A percentile compares a stretch with the other conserved stretches of the same genome.
These are phyloP conservation scores for Nakazawaea holstii DNA, from an alignment of 805 yeast genomes.

Conservation along the genomic window DNA sequence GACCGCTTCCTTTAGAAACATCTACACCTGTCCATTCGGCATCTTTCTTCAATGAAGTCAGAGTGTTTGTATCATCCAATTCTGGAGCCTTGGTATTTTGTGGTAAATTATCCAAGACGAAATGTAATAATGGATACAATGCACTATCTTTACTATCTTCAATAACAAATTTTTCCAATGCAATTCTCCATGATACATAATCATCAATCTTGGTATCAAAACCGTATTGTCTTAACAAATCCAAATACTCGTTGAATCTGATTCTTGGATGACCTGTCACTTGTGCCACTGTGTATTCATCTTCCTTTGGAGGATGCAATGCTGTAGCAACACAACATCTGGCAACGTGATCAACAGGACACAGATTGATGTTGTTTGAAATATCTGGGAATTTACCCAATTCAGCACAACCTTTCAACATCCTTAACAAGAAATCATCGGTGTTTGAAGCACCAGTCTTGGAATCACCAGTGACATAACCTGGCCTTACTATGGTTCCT, in stretches of 20 bases:
- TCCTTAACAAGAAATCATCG: slow-evolving; percentile 91
- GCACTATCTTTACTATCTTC: slow-evolving; percentile 77
- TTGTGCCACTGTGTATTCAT: slow-evolving; percentile 70
- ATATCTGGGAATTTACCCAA: slow-evolving; percentile 84
- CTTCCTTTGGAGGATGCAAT: slow-evolving; percentile 49
- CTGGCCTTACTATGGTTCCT: slow-evolving; percentile 92
- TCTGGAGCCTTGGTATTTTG: slow-evolving; percentile 93
- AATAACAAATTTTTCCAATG: slow-evolving; percentile 72
- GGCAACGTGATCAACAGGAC: slow-evolving; percentile 98
- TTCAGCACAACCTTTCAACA: slow-evolving; percentile 92
- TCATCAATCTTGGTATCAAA: slow-evolving; percentile 57
- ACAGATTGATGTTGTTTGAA: slow-evolving; percentile 86
- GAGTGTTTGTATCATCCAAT: slow-evolving; percentile 81
- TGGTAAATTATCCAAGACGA: slow-evolving; percentile 90
- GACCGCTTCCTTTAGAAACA: slow-evolving; percentile 66
- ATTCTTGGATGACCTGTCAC: slow-evolving; percentile 98
- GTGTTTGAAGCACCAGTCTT: slow-evolving; percentile 86
- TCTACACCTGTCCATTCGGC: slow-evolving; percentile 61
- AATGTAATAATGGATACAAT: slow-evolving; percentile 86
- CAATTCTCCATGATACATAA: slow-evolving; percentile 74
- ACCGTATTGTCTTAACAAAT: slow-evolving; percentile 63
- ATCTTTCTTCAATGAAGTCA: slow-evolving; percentile 60
- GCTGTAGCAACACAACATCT: slow-evolving; percentile 82
- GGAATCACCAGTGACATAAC: slow-evolving; percentile 88
- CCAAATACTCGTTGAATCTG: slow-evolving; percentile 68